A percentile compares a stretch with the other conserved stretches of the same genome.
Evolutionary conservation across 2,329 filamentous ascomycete genomes (phyloP).

Genomic region (Penicillium sp.): DNA sequence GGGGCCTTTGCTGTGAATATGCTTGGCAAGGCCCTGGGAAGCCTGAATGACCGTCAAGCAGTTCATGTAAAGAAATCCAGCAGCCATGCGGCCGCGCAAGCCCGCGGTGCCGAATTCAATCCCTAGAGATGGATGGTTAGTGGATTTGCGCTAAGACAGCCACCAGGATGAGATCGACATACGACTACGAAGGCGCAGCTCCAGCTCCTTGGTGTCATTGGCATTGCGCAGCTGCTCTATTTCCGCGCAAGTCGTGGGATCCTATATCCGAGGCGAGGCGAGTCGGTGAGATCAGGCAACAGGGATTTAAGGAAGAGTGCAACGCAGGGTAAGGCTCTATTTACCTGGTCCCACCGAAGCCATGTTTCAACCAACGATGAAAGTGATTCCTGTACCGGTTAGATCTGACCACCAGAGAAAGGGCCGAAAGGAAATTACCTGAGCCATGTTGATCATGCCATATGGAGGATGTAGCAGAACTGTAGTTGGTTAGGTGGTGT

Average conservation of each 20-base stretch:
- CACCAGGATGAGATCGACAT: conserved; percentile 8
- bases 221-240: conserved; percentile 55
- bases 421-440: conserved; percentile 15
- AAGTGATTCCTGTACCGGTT: conserved; percentile 35
- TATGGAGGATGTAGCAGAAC: conserved; percentile 1
- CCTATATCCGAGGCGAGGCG: conserved; percentile 33
- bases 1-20: conserved; percentile 52
- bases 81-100: conserved; percentile 65
- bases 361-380: conserved; percentile 54
- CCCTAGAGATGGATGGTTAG: conserved; percentile 31
- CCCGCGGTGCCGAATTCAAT: conserved; percentile 67
- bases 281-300: conserved; percentile 20
- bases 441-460: conserved; percentile 28
- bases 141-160: background rate
- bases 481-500: conserved; percentile 1
- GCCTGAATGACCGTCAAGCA: conserved; percentile 63
- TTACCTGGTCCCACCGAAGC: conserved; percentile 59
- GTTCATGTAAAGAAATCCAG: conserved; percentile 65
- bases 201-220: conserved; percentile 51
- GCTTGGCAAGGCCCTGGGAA: conserved; percentile 65
- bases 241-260: conserved; percentile 56
- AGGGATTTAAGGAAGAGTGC: background rate
- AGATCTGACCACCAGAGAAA: background rate
- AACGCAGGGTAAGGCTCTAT: background rate
- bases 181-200: conserved; percentile 56